phyloP scores from a whole-genome alignment of 768 basidiomycete genomes.

The Phaeotremella fagi region DNA sequence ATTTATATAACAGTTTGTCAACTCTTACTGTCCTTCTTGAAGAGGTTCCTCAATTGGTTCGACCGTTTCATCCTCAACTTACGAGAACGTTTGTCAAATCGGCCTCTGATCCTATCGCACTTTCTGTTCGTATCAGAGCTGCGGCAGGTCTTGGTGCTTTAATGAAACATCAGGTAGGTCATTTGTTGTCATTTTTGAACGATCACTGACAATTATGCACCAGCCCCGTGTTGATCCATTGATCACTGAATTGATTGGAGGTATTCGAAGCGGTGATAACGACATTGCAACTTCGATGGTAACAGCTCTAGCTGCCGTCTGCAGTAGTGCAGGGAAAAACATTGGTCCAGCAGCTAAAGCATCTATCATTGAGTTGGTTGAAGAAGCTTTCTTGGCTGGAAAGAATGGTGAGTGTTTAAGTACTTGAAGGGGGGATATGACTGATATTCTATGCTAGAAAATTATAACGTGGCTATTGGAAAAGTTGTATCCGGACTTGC shows the following conservation, averaged over 20 bases:
- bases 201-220: background rate
- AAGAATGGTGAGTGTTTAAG: slow-evolving; percentile 22
- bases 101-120: slow-evolving; percentile 69
- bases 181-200: background rate
- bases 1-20: slow-evolving; percentile 52
- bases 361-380: slow-evolving; percentile 66
- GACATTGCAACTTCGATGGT: slow-evolving; percentile 70
- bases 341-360: slow-evolving; percentile 72
- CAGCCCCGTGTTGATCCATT: slow-evolving; percentile 89
- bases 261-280: slow-evolving; percentile 55
- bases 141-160: slow-evolving; percentile 79
- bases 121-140: slow-evolving; percentile 72
- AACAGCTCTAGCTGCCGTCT: slow-evolving; percentile 70
- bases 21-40: slow-evolving; percentile 81
- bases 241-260: slow-evolving; percentile 71
- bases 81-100: slow-evolving; percentile 96
- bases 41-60: slow-evolving; percentile 80
- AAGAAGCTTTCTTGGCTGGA: slow-evolving; percentile 60
- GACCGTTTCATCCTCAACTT: slow-evolving; percentile 96
- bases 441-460: slow-evolving; percentile 54
- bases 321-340: slow-evolving; percentile 64
- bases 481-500: slow-evolving; percentile 62
- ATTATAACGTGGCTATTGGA: slow-evolving; percentile 64
- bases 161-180: slow-evolving; percentile 62
- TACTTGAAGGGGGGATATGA: slow-evolving; percentile 4